phyloP scores from a whole-genome alignment of 345 rosid genomes.

The Odontarrhena argentea region DNA sequence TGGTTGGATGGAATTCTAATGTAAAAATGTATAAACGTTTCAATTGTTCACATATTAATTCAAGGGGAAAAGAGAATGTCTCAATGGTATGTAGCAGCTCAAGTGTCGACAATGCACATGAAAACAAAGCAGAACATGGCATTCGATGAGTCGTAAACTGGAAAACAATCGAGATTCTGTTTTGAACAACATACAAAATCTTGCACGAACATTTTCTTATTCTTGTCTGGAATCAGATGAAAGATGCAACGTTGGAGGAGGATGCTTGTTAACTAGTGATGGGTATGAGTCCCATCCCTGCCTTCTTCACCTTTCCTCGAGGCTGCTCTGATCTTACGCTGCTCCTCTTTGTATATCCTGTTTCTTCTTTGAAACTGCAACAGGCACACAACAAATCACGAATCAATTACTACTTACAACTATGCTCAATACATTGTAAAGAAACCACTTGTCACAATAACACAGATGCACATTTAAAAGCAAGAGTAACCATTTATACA shows the following conservation, averaged over 20 bases:
- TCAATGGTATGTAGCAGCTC: constrained; percentile 16
- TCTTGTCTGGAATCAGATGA: constrained; percentile 19
- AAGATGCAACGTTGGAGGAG: constrained; percentile 28
- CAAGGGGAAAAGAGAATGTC: constrained; percentile 7
- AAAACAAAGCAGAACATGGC: constrained; percentile 18
- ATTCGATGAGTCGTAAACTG: constrained; percentile 8
- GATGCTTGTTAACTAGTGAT: constrained; percentile 43
- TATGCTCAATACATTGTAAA: constrained; percentile 8
- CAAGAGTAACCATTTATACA: not conserved
- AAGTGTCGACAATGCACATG: constrained; percentile 17
- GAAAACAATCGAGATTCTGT: constrained; percentile 18
- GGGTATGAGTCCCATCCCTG: constrained; percentile 47
- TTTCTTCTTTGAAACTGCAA: constrained; percentile 91
- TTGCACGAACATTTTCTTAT: constrained; percentile 28
- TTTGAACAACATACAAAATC: constrained; percentile 29
- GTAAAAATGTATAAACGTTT: constrained; percentile 5
- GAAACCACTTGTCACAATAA: not conserved
- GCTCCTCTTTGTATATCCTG: constrained; percentile 95
- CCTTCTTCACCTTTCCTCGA: constrained; percentile 56
- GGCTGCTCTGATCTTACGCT: constrained; percentile 90
- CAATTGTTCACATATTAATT: constrained; percentile 13
- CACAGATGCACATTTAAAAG: not conserved
- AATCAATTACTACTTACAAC: not conserved
- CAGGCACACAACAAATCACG: constrained; percentile 2
- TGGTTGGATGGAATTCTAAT: not conserved